Conservation (phyloP, 257 asterid species). For the Nicotiana knightiana region DNA sequence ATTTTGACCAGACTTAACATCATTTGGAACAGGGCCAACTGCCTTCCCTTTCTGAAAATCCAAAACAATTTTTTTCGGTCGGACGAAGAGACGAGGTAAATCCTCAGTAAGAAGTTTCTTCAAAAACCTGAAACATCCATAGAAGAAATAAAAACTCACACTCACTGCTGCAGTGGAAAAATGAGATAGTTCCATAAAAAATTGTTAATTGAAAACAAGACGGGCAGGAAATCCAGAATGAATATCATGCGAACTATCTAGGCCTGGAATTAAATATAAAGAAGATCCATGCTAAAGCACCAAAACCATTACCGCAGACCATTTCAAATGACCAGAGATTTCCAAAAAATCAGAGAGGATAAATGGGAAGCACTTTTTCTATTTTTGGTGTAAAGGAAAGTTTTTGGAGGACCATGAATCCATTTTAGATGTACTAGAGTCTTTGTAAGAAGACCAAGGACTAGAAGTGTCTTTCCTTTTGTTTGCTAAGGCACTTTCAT, state of each 20-base stretch:
- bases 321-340: not conserved
- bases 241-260: not conserved
- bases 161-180: not conserved
- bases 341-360: not conserved
- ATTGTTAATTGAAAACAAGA: not conserved
- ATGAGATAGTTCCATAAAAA: not conserved
- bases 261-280: not conserved
- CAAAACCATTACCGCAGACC: not conserved
- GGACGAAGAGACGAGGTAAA: slow-evolving; percentile 87
- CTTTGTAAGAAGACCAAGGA: too few species aligned
- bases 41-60: slow-evolving; percentile 86
- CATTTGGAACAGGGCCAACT: slow-evolving; percentile 53
- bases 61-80: slow-evolving; percentile 87
- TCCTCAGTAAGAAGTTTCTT: slow-evolving; percentile 91
- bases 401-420: too few species aligned
- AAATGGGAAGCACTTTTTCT: not conserved
- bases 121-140: slow-evolving; percentile 57
- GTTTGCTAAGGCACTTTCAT: too few species aligned
- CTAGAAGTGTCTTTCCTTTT: too few species aligned
- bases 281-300: not conserved
- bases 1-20: slow-evolving; percentile 19
- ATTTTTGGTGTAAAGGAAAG: too few species aligned
- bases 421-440: too few species aligned
- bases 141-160: not conserved
- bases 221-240: not conserved